Base-by-base conservation (phyloP, 164 flowering plant species). In the Vitis labrusca region DNA sequence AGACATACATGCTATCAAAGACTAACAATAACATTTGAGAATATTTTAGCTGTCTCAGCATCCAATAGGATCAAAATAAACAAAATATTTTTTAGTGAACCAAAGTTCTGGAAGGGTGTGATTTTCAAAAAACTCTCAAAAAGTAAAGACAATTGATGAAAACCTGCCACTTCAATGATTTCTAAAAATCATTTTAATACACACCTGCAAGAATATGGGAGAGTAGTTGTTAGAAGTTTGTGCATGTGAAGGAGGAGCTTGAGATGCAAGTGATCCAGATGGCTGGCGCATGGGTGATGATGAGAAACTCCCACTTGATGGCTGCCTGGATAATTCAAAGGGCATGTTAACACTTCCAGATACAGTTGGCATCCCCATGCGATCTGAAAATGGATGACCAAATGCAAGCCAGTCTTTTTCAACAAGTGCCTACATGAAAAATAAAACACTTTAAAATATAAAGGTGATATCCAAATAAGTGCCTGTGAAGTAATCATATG, bases 371-470 rank as follows among this genome's bases (percentile, higher is more conserved):
- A 85, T 80, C 72, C 98, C 98, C 74, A 85, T 66, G 37, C 99
- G 95, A 70, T 96, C 97, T 12, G 97, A 71, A 88, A 93, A 96
- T 69, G 99, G 98, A 85, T 96, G 99, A 50, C 99, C 98, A 84
- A 93, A 96, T 69, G 98, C 90, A 75, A 93, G 92, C 99, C 99
- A 96, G 73, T 96, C 99, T 72, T 96, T 96, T 70, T 96, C 99
- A 55, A 93, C 86, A 50, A 96, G 98, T 57, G 95, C 99, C 99
- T 96, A 85, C 37, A 71, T 44, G 47, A 80, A 73, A 30, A 70
- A 6, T 62, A 61, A 69, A 12, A 66, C 50, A 58, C 5, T 23
- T 53, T 10, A 37, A 23, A 61, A 59, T 59, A 12, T 23, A 23
- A 23, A 9, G 6, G 37, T 57, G 11, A 14, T 29, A 51, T 55